A percentile compares a stretch with the other conserved stretches of the same genome.
Evolutionary conservation across 768 basidiomycete species (phyloP).

Genomic region (Fistulinella prunicolor): DNA sequence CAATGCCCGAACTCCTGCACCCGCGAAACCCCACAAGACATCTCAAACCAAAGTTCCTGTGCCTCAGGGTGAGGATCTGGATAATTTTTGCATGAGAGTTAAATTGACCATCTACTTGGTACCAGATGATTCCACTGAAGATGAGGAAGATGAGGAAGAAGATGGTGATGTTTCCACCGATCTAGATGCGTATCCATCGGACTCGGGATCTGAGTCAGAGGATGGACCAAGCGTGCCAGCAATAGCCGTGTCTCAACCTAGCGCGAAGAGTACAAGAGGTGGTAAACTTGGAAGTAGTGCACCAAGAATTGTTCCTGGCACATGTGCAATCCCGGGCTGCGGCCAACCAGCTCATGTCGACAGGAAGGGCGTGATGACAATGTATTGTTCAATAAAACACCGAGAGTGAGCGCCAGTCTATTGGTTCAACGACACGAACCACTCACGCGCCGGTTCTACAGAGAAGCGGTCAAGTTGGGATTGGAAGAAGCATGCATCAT

Average conservation of each 20-base stretch:
- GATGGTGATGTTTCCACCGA: slow-evolving; percentile 24
- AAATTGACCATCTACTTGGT: slow-evolving; percentile 8
- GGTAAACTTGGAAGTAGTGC: slow-evolving; percentile 10
- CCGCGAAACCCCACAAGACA: slow-evolving; percentile 15
- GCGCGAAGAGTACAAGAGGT: slow-evolving; percentile 7
- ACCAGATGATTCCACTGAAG: slow-evolving; percentile 26
- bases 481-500: slow-evolving; percentile 57
- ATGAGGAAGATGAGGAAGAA: slow-evolving; percentile 26
- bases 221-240: slow-evolving; percentile 15
- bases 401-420: slow-evolving; percentile 50
- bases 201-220: slow-evolving; percentile 25
- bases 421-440: slow-evolving; percentile 2
- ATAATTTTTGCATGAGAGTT: slow-evolving; percentile 7
- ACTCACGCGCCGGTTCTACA: slow-evolving; percentile 24
- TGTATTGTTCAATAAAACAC: slow-evolving; percentile 60
- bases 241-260: slow-evolving; percentile 6
- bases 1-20: not conserved
- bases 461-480: slow-evolving; percentile 56
- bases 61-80: slow-evolving; percentile 21
- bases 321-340: slow-evolving; percentile 57
- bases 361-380: slow-evolving; percentile 45
- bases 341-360: slow-evolving; percentile 55
- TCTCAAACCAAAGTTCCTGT: slow-evolving; percentile 11
- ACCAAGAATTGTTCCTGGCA: slow-evolving; percentile 27
- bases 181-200: slow-evolving; percentile 33